Evolutionary conservation across 495 filamentous ascomycete genomes (phyloP), one percentile per base, ranked within the genome.

Genomic region (Talaromyces proteolyticus): DNA sequence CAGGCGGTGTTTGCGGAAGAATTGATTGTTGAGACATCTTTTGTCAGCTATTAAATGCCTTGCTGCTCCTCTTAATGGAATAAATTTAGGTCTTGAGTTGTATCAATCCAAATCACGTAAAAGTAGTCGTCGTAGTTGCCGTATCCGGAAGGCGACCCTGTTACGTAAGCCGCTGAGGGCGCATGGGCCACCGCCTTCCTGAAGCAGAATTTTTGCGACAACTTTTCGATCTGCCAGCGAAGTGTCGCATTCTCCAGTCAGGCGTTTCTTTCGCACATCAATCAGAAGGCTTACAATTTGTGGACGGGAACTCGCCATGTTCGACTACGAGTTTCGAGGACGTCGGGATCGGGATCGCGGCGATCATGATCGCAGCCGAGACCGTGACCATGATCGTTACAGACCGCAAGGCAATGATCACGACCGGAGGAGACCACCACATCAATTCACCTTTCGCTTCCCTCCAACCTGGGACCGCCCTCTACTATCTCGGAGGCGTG

Each of bases 361-460:
- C 17, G 25, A 34, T 36, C 44, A 29, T 19, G 25, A 47, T 17
- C 18, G 44, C 20, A 29, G 18, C 26, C n/a, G 14, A 8, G 22
- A 21, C 6, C 36, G 46, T 22, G 29, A 29, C 26, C 11, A 29
- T 21, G 17, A 37, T 44, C 16, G 42, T 8, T 18, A 45, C 21
- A 45, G 23, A 25, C 44, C 10, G 18, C 20, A 21, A 44, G 24
- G 44, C 23, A 64, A 61, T 49, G 41, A 47, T 25, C 59, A 63
- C 25, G 61, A 61, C 21, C 48, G 63, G 12, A 29, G 29, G 29
- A 34, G 52, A 17, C 62, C 55, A 39, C 63, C 38, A 43, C 65
- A 58, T 50, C 63, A 70, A 17, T 79, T 79, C 54, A 72, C 70
- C 0, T 79, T 77, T 52, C 70, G 72, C 12, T 62, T 62, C 44